Evolutionary conservation across 1,284 basidiomycete species (phyloP).

Genomic region (Pseudozyma tsukubaensis): DNA sequence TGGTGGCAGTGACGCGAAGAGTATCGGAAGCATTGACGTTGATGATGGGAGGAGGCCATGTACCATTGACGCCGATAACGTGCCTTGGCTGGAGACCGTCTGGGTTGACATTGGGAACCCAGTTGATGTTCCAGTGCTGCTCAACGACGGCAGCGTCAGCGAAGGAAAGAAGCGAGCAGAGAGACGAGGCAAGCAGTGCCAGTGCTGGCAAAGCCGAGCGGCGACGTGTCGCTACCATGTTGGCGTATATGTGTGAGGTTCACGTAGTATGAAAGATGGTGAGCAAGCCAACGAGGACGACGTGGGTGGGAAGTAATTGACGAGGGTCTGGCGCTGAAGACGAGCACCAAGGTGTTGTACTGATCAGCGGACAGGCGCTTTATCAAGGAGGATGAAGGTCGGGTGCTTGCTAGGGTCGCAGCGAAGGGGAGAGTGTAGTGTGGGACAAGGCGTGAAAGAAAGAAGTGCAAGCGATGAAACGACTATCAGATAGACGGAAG

Average conservation of each 20-base stretch:
- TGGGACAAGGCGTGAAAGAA: not conserved
- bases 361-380: not conserved
- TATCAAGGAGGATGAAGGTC: conserved; percentile 5
- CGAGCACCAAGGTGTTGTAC: no score
- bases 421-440: not conserved
- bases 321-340: not conserved
- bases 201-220: conserved; percentile 22
- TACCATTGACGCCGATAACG: conserved; percentile 62
- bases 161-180: conserved; percentile 18
- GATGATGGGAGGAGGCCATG: conserved; percentile 62
- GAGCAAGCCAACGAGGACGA: not conserved
- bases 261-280: no score
- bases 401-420: no score
- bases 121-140: conserved; percentile 78
- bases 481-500: conserved; percentile 15
- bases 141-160: conserved; percentile 55
- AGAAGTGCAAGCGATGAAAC: not conserved
- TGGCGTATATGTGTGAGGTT: not conserved
- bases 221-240: conserved; percentile 23
- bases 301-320: not conserved
- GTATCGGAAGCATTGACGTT: conserved; percentile 64
- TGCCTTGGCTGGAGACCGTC: conserved; percentile 58
- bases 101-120: conserved; percentile 59
- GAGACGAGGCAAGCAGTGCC: conserved; percentile 23
- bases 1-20: conserved; percentile 60